Percentiles rank a stretch among this genome's conserved stretches.
Conservation (phyloP, 768 basidiomycete genomes). For the Cystobasidium ongulense region DNA sequence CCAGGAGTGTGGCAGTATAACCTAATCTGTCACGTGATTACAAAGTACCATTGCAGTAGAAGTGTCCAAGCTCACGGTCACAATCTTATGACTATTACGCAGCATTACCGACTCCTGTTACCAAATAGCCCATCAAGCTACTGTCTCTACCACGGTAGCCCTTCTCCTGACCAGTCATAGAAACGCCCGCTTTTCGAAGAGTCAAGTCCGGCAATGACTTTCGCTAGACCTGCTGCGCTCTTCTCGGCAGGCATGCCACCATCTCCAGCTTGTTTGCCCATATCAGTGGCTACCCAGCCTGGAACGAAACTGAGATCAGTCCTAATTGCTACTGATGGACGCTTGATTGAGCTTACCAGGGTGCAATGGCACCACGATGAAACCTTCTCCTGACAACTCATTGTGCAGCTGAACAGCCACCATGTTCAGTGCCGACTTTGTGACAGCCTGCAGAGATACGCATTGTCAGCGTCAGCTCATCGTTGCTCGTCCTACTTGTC, state of each 20-base stretch:
- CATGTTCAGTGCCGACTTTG: slow-evolving; percentile 10
- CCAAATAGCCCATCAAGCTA: neutral
- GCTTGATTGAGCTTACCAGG: neutral
- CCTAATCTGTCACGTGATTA: no score
- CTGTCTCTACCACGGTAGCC: slow-evolving; percentile 2
- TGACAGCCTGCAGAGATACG: slow-evolving; percentile 2
- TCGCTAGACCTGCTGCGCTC: neutral
- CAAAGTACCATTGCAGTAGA: no score
- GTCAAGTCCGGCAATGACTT: slow-evolving; percentile 5
- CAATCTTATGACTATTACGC: no score
- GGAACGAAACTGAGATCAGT: neutral
- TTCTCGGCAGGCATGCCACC: slow-evolving; percentile 8
- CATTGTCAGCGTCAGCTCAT: no score
- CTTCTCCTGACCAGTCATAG: neutral
- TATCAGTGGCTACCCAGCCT: neutral
- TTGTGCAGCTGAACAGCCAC: slow-evolving; percentile 15
- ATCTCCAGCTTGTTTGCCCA: neutral
- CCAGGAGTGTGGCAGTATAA: no score
- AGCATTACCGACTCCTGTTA: no score
- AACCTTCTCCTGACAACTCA: neutral
- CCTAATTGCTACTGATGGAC: neutral
- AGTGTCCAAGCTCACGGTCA: no score
- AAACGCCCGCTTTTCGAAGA: neutral
- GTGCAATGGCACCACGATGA: neutral
- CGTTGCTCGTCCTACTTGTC: no score